Base-by-base conservation (phyloP, 805 yeast species). In the Brettanomyces nanus region DNA sequence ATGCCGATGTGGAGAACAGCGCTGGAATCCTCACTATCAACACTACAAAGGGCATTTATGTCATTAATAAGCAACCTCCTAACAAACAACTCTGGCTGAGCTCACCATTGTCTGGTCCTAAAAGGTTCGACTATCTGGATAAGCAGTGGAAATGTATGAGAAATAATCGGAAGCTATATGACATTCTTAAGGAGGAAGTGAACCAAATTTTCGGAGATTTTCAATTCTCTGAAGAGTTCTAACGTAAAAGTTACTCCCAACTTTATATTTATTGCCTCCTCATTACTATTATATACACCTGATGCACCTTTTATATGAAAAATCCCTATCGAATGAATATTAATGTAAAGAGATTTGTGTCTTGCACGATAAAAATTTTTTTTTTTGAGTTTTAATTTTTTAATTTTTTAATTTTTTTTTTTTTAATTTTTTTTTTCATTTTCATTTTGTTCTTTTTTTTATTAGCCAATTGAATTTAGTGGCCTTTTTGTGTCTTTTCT, bases 11-110 rank as follows among this genome's bases (percentile, higher is more conserved):
- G 41, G 86, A 92, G 61, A 71, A 82, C 52, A 63, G 84, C 43
- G 71, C 59, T 5, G 99, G 99, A 6, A 97, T 92, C 6, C 59
- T 92, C 61, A 78, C 90, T 1, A 57, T 92, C 40, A 74, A 68
- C 5, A 85, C 90, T 3, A 73, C 77, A 1, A 65, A 67, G 14
- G 97, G 97, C 2, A 73, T 89, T 0, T 92, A 92, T 55, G 95
- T 92, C 21, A 80, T 92, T 54, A 92, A 92, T 65, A 90, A 87
- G 54, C 97, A 92, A 61, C 98, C 98, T 1, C 97, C 98, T 3
- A 92, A 87, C 62, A 82, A 85, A 61, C 99, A 92, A 58, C 81
- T 92, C 22, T 92, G 99, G 99, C 69, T 90, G 37, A 77, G 94
- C 42, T 83, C 95, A 31, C 99, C 99, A 0, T 54, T 86, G 3